phyloP scores from a whole-genome alignment of 371 early-diverging fungal genomes.

The Mucor irregularis region DNA sequence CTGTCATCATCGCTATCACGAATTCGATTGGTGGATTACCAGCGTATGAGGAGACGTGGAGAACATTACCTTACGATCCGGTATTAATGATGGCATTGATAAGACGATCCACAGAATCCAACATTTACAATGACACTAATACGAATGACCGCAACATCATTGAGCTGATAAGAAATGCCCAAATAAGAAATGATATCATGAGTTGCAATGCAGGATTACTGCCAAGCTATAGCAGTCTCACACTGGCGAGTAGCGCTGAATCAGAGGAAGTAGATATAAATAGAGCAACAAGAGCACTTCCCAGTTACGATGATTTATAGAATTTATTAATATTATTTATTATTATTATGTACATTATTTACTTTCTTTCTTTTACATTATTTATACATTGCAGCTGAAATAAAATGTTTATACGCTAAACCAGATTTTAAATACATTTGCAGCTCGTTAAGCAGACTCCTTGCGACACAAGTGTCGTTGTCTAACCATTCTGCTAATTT shows the following conservation, averaged over 20 bases:
- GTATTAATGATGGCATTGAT: slow-evolving; percentile 18
- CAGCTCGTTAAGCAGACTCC: slow-evolving; percentile 27
- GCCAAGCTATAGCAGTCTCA: slow-evolving; percentile 12
- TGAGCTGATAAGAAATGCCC: background rate
- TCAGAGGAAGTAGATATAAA: background rate
- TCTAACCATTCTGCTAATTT: slow-evolving; percentile 36
- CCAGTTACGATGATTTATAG: slow-evolving; percentile 7
- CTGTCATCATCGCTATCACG: slow-evolving; percentile 23
- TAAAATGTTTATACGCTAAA: slow-evolving; percentile 30
- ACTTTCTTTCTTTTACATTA: background rate
- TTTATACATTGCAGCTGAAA: slow-evolving; percentile 21
- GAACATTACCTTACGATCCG: slow-evolving; percentile 40
- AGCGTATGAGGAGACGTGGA: slow-evolving; percentile 30
- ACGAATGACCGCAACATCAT: background rate
- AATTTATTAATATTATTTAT: background rate
- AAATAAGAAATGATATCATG: background rate
- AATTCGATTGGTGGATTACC: slow-evolving; percentile 18
- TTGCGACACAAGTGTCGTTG: slow-evolving; percentile 20
- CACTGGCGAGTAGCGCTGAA: background rate
- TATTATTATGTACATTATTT: slow-evolving; percentile 1
- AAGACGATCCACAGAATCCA: slow-evolving; percentile 1
- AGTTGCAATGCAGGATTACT: background rate
- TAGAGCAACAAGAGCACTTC: background rate
- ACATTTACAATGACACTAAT: background rate
- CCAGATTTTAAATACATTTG: slow-evolving; percentile 42